phyloP scores from a whole-genome alignment of 1,284 basidiomycete genomes.

The Moniliella sp. region DNA sequence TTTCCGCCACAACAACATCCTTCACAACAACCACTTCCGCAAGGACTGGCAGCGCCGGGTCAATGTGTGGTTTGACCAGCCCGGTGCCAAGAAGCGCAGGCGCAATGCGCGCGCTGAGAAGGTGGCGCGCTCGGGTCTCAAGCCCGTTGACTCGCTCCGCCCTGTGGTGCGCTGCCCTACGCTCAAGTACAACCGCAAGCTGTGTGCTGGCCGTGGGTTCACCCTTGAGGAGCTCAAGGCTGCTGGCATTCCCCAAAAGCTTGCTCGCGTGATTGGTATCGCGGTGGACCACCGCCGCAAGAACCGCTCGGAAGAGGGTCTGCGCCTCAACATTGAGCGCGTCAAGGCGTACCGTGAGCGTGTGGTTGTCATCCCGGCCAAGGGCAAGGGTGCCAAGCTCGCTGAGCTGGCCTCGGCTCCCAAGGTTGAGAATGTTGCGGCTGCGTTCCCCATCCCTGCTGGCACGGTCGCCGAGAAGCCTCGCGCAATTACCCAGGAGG shows the following conservation, averaged over 20 bases:
- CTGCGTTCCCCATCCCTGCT: conserved; percentile 42
- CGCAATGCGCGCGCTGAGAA: conserved; percentile 78
- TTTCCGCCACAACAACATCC: conserved; percentile 34
- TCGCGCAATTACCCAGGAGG: conserved; percentile 76
- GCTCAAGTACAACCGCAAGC: conserved; percentile 92
- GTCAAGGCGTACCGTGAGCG: conserved; percentile 73
- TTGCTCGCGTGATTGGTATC: conserved; percentile 77
- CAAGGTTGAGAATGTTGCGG: conserved; percentile 38
- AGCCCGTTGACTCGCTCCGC: conserved; percentile 73
- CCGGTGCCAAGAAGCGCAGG: conserved; percentile 87
- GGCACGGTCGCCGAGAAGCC: conserved; percentile 54
- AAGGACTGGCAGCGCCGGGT: conserved; percentile 65
- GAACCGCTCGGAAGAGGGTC: conserved; percentile 90
- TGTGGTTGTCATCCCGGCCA: conserved; percentile 61
- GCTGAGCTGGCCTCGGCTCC: neutral
- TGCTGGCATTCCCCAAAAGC: conserved; percentile 81
- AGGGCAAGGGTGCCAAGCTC: conserved; percentile 58
- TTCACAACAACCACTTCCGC: conserved; percentile 66
- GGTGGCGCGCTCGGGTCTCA: conserved; percentile 72
- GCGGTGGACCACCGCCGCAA: conserved; percentile 91
- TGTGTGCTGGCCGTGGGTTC: conserved; percentile 92
- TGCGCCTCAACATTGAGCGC: conserved; percentile 81
- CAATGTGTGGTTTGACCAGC: conserved; percentile 96
- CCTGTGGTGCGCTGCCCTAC: conserved; percentile 92
- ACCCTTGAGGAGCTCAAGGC: conserved; percentile 84